Conservation (phyloP, 148 eudicot species). For the Camellia sinensis region DNA sequence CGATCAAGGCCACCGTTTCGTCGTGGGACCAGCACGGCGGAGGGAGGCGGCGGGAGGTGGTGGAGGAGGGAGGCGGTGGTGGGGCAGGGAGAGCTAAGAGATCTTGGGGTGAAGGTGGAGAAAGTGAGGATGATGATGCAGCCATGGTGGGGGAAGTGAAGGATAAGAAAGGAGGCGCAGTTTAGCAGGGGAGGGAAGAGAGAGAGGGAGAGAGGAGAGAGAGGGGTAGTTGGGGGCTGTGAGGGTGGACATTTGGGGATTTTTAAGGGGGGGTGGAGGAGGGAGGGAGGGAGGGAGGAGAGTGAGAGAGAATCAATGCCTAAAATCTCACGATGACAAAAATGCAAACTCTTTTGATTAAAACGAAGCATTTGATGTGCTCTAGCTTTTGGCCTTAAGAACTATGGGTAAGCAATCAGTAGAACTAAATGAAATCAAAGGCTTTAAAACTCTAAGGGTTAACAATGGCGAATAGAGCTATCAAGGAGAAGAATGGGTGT, state of each 20-base stretch:
- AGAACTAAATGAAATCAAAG: no score
- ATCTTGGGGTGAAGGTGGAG: not conserved
- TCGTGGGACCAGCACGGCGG: slow-evolving; percentile 98
- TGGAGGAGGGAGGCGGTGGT: not conserved
- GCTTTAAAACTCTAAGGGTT: no score
- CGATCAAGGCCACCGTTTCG: slow-evolving; percentile 68
- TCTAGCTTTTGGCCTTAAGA: no score
- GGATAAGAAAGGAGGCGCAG: not conserved
- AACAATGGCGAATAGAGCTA: no score
- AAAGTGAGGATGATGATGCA: not conserved
- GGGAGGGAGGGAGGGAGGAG: no score
- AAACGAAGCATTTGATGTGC: no score
- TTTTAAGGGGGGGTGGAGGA: slow-evolving; percentile 3
- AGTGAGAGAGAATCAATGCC: no score
- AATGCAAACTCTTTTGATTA: no score
- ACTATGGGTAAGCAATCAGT: no score
- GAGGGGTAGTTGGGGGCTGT: not conserved
- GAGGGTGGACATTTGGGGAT: not conserved
- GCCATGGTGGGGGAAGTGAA: not conserved
- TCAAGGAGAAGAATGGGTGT: no score
- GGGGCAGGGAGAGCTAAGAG: not conserved
- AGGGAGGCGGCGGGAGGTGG: slow-evolving; percentile 58
- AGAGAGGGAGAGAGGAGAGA: not conserved
- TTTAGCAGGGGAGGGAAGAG: not conserved
- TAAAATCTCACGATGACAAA: no score